These are phyloP conservation scores for Artemisia annua DNA, from an alignment of 129 eudicot genomes.

Conservation along the genomic window DNA sequence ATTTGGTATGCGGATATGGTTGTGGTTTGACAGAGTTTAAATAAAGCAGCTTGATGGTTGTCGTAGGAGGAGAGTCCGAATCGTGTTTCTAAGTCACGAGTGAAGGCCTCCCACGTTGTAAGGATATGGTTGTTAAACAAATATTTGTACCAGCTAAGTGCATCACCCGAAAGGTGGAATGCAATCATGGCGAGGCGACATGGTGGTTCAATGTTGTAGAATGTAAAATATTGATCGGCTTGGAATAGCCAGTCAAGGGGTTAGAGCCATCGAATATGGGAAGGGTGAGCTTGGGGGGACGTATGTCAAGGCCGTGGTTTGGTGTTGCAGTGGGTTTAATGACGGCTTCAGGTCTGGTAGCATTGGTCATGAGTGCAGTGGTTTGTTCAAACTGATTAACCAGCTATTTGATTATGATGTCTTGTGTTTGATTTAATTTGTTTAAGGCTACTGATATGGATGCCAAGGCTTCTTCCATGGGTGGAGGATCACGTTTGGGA, in stretches of 20 bases:
- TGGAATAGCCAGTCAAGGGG: slow-evolving; percentile 13
- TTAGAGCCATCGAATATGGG: slow-evolving; percentile 1
- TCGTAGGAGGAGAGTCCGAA: not conserved
- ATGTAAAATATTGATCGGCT: slow-evolving; percentile 4
- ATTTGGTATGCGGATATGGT: not conserved
- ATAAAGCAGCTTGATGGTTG: not conserved
- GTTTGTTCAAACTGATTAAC: too few relatives aligned
- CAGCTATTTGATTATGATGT: too few relatives aligned
- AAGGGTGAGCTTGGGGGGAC: not conserved
- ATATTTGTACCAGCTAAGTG: not conserved
- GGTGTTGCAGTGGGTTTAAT: too few relatives aligned
- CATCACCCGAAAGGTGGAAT: slow-evolving; percentile 6
- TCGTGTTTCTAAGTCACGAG: not conserved
- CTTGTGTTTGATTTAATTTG: too few relatives aligned
- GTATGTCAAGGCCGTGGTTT: too few relatives aligned
- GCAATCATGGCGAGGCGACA: not conserved
- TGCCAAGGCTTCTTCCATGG: too few relatives aligned
- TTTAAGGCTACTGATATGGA: too few relatives aligned
- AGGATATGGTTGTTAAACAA: not conserved
- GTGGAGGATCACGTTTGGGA: too few relatives aligned
- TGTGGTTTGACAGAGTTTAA: not conserved
- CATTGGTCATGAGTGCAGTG: too few relatives aligned
- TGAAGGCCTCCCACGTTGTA: not conserved
- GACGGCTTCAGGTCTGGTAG: too few relatives aligned
- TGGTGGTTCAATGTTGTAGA: not conserved